phyloP scores from a whole-genome alignment of 164 flowering plant genomes.

The Tetracentron sinense region DNA sequence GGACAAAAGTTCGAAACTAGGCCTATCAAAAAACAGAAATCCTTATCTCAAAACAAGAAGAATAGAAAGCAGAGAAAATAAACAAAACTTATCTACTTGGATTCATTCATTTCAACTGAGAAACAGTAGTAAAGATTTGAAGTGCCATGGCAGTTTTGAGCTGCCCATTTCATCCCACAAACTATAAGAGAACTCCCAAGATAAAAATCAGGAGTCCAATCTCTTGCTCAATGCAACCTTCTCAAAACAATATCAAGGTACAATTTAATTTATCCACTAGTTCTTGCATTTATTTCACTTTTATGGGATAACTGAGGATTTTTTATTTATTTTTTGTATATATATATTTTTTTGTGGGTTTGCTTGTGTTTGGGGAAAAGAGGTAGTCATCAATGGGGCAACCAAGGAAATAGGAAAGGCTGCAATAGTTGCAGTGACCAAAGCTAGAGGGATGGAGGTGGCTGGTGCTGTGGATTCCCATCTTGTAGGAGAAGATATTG shows the following conservation, averaged over 20 bases:
- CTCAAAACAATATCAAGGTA: slow-evolving; percentile 70
- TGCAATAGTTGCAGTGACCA: slow-evolving; percentile 74
- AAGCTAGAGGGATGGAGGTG: slow-evolving; percentile 89
- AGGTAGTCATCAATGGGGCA: slow-evolving; percentile 88
- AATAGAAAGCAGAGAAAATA: neutral
- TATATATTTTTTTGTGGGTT: neutral
- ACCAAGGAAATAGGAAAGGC: slow-evolving; percentile 90
- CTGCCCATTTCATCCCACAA: slow-evolving; percentile 35
- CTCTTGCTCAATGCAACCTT: slow-evolving; percentile 57
- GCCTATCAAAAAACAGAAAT: neutral
- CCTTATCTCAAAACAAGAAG: neutral
- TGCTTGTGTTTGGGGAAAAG: slow-evolving; percentile 14
- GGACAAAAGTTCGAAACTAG: neutral
- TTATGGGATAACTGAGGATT: slow-evolving; percentile 8
- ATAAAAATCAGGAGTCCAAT: slow-evolving; percentile 25
- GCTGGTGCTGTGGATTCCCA: slow-evolving; percentile 86
- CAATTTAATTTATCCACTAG: neutral
- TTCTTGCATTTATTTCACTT: neutral
- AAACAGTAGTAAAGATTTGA: slow-evolving; percentile 4
- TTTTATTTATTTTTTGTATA: neutral
- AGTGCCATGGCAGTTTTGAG: slow-evolving; percentile 53
- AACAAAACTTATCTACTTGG: slow-evolving; percentile 17
- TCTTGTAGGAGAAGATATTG: slow-evolving; percentile 78
- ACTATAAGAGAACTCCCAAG: slow-evolving; percentile 16
- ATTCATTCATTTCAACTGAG: slow-evolving; percentile 4